phyloP scores from a whole-genome alignment of 2,329 filamentous ascomycete species.

The Ophiostoma himal-ulmi region DNA sequence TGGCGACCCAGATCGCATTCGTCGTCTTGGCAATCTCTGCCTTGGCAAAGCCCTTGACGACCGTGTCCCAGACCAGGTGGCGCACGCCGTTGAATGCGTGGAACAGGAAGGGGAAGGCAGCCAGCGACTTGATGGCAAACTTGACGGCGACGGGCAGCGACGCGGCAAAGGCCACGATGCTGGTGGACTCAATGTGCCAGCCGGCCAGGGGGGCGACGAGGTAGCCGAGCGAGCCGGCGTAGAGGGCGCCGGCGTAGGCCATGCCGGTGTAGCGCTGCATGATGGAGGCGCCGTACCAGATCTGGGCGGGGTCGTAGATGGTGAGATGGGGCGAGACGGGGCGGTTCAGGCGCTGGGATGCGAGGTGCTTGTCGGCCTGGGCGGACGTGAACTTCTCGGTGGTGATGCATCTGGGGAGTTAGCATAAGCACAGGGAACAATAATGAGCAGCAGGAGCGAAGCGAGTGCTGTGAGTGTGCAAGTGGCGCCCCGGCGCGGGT shows the following conservation, averaged over 20 bases:
- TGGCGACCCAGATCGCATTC: slow-evolving; percentile 44
- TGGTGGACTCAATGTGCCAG: slow-evolving; percentile 54
- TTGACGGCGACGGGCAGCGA: slow-evolving; percentile 55
- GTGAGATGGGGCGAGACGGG: slow-evolving; percentile 78
- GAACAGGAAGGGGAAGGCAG: slow-evolving; percentile 56
- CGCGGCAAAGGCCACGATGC: slow-evolving; percentile 56
- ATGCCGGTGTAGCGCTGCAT: slow-evolving; percentile 81
- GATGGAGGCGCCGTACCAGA: slow-evolving; percentile 66
- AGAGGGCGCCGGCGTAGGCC: slow-evolving; percentile 65
- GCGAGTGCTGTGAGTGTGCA: neutral
- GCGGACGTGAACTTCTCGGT: slow-evolving; percentile 52
- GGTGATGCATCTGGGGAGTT: slow-evolving; percentile 42
- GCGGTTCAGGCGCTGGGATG: slow-evolving; percentile 70
- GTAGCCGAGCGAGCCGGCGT: slow-evolving; percentile 76
- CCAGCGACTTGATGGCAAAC: slow-evolving; percentile 49
- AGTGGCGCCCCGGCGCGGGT: neutral
- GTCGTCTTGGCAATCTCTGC: slow-evolving; percentile 42
- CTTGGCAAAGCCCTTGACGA: slow-evolving; percentile 45
- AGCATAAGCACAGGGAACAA: neutral
- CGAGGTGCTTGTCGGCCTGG: slow-evolving; percentile 62
- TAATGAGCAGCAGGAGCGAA: neutral
- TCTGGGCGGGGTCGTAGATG: slow-evolving; percentile 84
- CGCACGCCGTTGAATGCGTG: slow-evolving; percentile 52
- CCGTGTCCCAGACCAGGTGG: slow-evolving; percentile 50
- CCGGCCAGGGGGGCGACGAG: slow-evolving; percentile 70